Conservation (phyloP, 2,329 filamentous ascomycete genomes). For the Trichoderma oligosporum region DNA sequence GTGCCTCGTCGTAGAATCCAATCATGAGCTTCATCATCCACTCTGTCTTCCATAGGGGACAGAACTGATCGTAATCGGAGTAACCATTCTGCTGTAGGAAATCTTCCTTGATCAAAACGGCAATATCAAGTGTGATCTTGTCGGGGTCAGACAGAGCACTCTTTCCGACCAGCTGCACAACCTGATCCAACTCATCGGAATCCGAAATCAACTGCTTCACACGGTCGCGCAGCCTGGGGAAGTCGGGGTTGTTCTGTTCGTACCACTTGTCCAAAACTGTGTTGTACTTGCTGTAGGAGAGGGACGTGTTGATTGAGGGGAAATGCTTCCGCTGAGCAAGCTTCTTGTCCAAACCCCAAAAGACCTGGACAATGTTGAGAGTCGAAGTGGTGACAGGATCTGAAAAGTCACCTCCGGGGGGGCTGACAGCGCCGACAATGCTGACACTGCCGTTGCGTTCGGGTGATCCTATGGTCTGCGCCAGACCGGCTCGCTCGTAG, state of each 20-base stretch:
- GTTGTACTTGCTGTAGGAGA: slow-evolving; percentile 97
- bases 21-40: slow-evolving; percentile 99
- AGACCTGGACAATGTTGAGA: slow-evolving; percentile 96
- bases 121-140: slow-evolving; percentile 96
- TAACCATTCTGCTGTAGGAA: slow-evolving; percentile 99
- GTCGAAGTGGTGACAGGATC: slow-evolving; percentile 94
- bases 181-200: slow-evolving; percentile 96
- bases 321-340: slow-evolving; percentile 98
- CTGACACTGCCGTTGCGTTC: slow-evolving; percentile 88
- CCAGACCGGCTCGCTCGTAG: slow-evolving; percentile 95
- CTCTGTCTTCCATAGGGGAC: slow-evolving; percentile 98
- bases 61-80: slow-evolving; percentile 98
- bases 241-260: slow-evolving; percentile 88
- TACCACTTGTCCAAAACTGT: slow-evolving; percentile 87
- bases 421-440: slow-evolving; percentile 95
- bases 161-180: slow-evolving; percentile 97
- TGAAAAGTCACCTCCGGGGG: slow-evolving; percentile 97
- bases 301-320: slow-evolving; percentile 91
- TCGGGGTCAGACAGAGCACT: slow-evolving; percentile 92
- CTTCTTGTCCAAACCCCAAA: slow-evolving; percentile 99
- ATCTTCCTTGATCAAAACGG: slow-evolving; percentile 91
- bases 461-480: slow-evolving; percentile 80
- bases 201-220: slow-evolving; percentile 92
- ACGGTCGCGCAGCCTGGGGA: slow-evolving; percentile 85
- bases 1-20: slow-evolving; percentile 93